Percentiles rank a stretch among this genome's conserved stretches.
Conservation (phyloP, 2,329 filamentous ascomycete genomes). For the Neocucurbitaria cava region DNA sequence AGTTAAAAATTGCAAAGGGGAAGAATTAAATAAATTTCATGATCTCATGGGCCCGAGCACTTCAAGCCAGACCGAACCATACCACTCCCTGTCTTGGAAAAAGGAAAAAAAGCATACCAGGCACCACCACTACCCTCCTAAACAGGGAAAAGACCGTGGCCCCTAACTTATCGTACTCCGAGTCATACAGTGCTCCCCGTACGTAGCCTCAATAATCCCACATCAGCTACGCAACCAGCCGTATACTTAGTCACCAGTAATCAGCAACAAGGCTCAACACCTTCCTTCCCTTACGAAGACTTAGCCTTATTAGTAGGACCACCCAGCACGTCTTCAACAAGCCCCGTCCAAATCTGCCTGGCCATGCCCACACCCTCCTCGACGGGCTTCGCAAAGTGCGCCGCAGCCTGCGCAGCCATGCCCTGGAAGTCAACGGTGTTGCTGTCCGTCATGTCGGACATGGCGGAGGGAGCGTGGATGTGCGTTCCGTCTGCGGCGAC, state of each 20-base stretch:
- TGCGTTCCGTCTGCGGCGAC: conserved; percentile 58
- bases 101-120: background rate
- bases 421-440: conserved; percentile 63
- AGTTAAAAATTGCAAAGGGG: background rate
- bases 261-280: background rate
- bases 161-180: background rate
- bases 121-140: background rate
- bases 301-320: conserved; percentile 47
- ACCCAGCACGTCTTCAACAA: conserved; percentile 60
- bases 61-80: conserved; percentile 36
- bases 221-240: background rate
- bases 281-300: conserved; percentile 13
- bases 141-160: conserved; percentile 3
- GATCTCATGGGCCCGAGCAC: conserved; percentile 46
- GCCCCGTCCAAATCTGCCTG: conserved; percentile 55
- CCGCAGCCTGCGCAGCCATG: conserved; percentile 59
- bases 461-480: conserved; percentile 58
- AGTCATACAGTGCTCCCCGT: background rate
- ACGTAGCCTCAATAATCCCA: background rate
- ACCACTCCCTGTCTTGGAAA: no score
- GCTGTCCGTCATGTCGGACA: conserved; percentile 66
- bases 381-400: conserved; percentile 41
- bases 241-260: background rate
- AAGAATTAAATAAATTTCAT: conserved; percentile 29
- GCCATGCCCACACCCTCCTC: conserved; percentile 52